Base-by-base conservation (phyloP, 257 asterid species). In the Verbascum thapsus region DNA sequence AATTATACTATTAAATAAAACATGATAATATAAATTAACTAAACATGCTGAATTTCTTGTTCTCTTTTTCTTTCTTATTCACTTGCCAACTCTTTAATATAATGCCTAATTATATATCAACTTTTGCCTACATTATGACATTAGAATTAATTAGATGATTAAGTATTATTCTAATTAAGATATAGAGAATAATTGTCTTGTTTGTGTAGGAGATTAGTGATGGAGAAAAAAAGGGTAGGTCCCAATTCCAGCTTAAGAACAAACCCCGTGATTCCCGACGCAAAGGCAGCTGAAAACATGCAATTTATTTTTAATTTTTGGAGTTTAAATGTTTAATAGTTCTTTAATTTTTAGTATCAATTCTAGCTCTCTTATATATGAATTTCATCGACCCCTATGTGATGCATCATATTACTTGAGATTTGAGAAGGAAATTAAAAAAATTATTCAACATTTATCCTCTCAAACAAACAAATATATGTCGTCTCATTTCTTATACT, bases 211-310 rank as follows among this genome's bases (percentile, higher is more conserved):
- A 58, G 42, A 45, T 70, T 4, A 38, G 38, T 13, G 45, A 1
- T 18, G 35, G 57, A 55, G 64, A 32, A 34, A 32, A 34, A 43
- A 48, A 42, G 19, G 67, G 71, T 73, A 69, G 81, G 53, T 82
- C 75, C 57, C 71, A 7, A 59, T 47, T 69, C 73, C 68, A 68
- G 81, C 71, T 63, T 64, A 58, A 72, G 86, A 69, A 75, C 85
- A 84, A 76, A 61, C 57, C 80, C 86, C 88, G 88, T 79, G 88
- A 85, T 85, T 85, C 91, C 83, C 91, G 88, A 76, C 88, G 88
- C 77, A 77, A 75, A 77, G 86, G 88, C 73, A 79, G 88, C 85
- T 81, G 88, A 80, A 78, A 78, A 53, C 77, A 75, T 78, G 76
- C 81, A 76, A 44, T 49, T 49, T 74, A 26, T 38, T 13, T 71